Evolutionary conservation across 2,329 filamentous ascomycete genomes (phyloP), one percentile per base, ranked within the genome.

Genomic region (Parastagonospora nodorum): DNA sequence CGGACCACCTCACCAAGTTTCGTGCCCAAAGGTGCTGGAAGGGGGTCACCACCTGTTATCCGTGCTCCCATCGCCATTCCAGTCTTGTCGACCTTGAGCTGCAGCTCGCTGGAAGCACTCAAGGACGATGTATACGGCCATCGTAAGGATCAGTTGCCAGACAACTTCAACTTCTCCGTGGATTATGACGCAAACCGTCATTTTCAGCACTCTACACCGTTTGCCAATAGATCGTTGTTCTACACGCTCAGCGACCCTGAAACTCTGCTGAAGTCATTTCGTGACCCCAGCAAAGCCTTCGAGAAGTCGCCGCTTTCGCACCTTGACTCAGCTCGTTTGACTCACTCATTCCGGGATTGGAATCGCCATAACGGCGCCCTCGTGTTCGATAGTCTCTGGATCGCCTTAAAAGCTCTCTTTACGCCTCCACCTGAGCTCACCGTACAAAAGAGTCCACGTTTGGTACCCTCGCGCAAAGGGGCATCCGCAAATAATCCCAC

Each of bases 351-450:
- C 39, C 55, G 61, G 27, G 60, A 65, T 24, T 75, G 72, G 74
- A 63, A 63, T 8, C 58, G 47, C 29, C 55, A 60, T 7, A 74
- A 70, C 47, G 69, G 68, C 9, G 56, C 71, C 11, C 58, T 75
- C 8, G 55, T 75, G 9, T 74, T 74, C 41, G 71, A 75, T 42
- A 71, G 68, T 44, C 59, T 76, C 0, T 74, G 67, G 48, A 45
- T 63, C 27, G 61, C 65, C 6, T 19, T 72, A 6, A 63, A 70
- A 9, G 61, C 67, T 27, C 45, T 76, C 8, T 74, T 73, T 42
- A 61, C 42, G n/a, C 66, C 65, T 15, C 74, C 74, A 10, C 71
- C 71, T 3, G 64, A 64, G 49, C 53, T 75, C 12, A 55, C 54
- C 27, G 24, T 51, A n/a, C 64, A 64, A 19, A 67, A 66, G 42